phyloP scores from a whole-genome alignment of 306 rosid species.

The Cicer judaicum region DNA sequence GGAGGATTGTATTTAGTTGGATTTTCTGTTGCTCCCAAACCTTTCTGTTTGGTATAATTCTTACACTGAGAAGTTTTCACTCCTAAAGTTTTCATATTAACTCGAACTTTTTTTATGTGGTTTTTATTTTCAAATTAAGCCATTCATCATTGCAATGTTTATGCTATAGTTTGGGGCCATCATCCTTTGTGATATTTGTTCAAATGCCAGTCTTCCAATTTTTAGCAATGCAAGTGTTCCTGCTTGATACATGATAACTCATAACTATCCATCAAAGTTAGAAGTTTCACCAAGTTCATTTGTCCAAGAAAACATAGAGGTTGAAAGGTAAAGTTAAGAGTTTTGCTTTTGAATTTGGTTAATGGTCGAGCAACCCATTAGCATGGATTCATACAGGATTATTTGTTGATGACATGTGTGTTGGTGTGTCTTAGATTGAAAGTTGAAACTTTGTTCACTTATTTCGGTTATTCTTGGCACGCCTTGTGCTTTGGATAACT shows the following conservation, averaged over 20 bases:
- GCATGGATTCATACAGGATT: too few species aligned
- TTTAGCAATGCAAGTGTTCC: slow-evolving; percentile 6
- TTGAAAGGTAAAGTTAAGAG: not conserved
- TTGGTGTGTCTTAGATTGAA: too few species aligned
- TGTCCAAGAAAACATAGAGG: slow-evolving; percentile 24
- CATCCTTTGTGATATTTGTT: slow-evolving; percentile 29
- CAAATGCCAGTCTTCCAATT: slow-evolving; percentile 29
- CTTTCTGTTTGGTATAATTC: not conserved
- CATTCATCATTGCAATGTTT: not conserved
- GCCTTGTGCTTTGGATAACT: too few species aligned
- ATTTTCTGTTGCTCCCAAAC: too few species aligned
- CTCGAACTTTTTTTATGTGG: slow-evolving; percentile 1
- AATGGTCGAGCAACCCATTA: too few species aligned
- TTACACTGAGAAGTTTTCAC: not conserved
- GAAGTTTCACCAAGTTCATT: slow-evolving; percentile 34
- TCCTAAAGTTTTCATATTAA: not conserved
- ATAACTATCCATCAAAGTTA: not conserved
- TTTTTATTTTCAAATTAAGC: not conserved
- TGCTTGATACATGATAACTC: slow-evolving; percentile 11
- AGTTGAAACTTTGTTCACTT: too few species aligned
- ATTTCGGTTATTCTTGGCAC: too few species aligned
- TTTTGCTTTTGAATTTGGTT: too few species aligned
- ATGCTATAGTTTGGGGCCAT: not conserved
- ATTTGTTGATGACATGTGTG: too few species aligned
- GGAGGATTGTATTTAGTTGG: too few species aligned